phyloP scores from a whole-genome alignment of 257 asterid genomes.

The Voacanga thouarsii region DNA sequence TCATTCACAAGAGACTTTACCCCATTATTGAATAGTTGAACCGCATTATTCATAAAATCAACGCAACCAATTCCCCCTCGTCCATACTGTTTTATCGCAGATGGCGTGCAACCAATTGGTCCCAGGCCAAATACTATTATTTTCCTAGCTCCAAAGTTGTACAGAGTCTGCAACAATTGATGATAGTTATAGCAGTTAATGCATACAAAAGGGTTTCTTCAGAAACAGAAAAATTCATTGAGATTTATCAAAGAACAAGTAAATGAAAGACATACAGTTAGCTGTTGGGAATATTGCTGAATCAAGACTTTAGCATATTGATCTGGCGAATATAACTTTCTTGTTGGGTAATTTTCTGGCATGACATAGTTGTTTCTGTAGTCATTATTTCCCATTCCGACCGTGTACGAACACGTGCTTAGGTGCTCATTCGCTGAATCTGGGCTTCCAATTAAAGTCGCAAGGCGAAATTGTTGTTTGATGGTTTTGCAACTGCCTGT shows the following conservation, averaged over 20 bases:
- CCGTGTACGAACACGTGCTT: slow-evolving; percentile 40
- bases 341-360: slow-evolving; percentile 21
- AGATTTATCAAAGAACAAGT: too few species aligned
- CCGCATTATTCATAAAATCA: slow-evolving; percentile 27
- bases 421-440: slow-evolving; percentile 17
- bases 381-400: slow-evolving; percentile 58
- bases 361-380: slow-evolving; percentile 51
- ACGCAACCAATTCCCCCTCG: slow-evolving; percentile 13
- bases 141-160: slow-evolving; percentile 41
- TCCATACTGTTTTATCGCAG: not conserved
- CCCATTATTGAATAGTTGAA: slow-evolving; percentile 27
- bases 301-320: slow-evolving; percentile 39
- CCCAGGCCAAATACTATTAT: slow-evolving; percentile 30
- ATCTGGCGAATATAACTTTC: slow-evolving; percentile 29
- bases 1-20: slow-evolving; percentile 24
- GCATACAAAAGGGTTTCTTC: too few species aligned
- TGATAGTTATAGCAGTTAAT: too few species aligned
- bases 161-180: slow-evolving; percentile 24
- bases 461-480: not conserved
- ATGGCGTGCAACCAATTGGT: slow-evolving; percentile 39
- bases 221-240: too few species aligned
- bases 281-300: slow-evolving; percentile 19
- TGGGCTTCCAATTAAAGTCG: not conserved
- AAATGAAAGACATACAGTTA: slow-evolving; percentile 7
- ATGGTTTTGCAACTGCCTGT: slow-evolving; percentile 2